phyloP scores from a whole-genome alignment of 345 rosid species.

The Crucihimalaya himalaica region DNA sequence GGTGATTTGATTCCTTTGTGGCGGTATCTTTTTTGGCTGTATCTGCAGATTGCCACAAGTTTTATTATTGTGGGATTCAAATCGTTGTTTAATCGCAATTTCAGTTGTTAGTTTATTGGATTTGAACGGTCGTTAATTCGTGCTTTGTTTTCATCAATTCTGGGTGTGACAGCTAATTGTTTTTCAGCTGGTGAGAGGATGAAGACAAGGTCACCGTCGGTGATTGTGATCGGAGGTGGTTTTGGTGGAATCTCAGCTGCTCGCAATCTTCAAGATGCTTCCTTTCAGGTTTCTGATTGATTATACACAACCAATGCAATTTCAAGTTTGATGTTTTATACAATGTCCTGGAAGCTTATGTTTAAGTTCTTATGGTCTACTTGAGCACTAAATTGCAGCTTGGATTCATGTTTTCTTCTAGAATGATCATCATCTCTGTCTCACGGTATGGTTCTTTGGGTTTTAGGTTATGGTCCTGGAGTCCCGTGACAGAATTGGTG shows the following conservation, averaged over 20 bases:
- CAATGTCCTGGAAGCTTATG: background rate
- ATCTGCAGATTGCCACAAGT: constrained; percentile 18
- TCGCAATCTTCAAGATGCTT: constrained; percentile 84
- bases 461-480: constrained; percentile 76
- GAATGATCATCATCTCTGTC: constrained; percentile 5
- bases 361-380: too few relatives aligned
- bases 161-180: constrained; percentile 47
- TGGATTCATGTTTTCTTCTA: background rate
- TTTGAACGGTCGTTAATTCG: background rate
- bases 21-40: constrained; percentile 19
- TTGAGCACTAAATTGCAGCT: background rate
- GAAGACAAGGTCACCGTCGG: constrained; percentile 75
- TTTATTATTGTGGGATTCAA: background rate
- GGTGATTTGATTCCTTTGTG: constrained; percentile 23
- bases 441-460: background rate
- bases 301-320: background rate
- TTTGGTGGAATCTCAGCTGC: constrained; percentile 93
- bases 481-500: constrained; percentile 86
- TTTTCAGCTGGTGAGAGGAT: constrained; percentile 53
- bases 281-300: constrained; percentile 68
- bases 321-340: background rate
- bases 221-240: constrained; percentile 88
- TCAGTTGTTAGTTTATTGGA: background rate
- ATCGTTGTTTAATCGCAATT: constrained; percentile 34
- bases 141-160: background rate